Base-by-base conservation (phyloP, 768 basidiomycete genomes). In the Fomitopsis serialis region DNA sequence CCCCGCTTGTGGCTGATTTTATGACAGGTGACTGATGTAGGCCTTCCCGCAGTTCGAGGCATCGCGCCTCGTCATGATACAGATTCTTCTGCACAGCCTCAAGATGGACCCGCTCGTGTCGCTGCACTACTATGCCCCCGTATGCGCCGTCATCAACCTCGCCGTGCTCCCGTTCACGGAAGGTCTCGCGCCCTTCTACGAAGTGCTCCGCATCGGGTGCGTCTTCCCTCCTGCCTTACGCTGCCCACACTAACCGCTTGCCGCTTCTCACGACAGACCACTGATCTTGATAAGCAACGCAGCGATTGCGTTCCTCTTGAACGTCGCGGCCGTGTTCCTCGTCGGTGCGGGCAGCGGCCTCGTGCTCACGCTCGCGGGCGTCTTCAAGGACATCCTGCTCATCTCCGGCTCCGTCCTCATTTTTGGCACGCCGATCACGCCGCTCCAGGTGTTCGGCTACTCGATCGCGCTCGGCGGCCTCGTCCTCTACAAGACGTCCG, bases 61-160 rank as follows among this genome's bases (percentile, higher is more conserved):
- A 1, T 88, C 89, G 19, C 88, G 96, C 37, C 80, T 98, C 12
- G 93, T 98, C 22, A 93, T 97, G 84, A 98, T 98, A 56, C 90
- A 98, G 68, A 82, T 95, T 49, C 82, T 98, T 37, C 76, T 98
- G 0, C 92, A 97, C 65, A 94, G 94, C 35, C 74, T 97, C 64
- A 97, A 97, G 73, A 98, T 98, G 95, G 93, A 97, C 65, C 96
- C 96, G 0, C 80, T 98, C 6, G 90, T 93, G 21, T 97, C 94
- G 6, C 71, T 98, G 48, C 91, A 98, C 74, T 98, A 96, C 74
- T 97, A 94, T 66, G 94, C 95, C 10, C 94, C 94, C 13, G 91
- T 98, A 48, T 98, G 96, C 68, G 93, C 96, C 0, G 68, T 75
- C 55, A 89, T 98, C 74, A 98, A 97, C 69, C 79, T 92, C 22